A percentile compares a stretch with the other conserved stretches of the same genome.
phyloP scores from a whole-genome alignment of 768 basidiomycete species.

The Pulveroboletus ravenelii region DNA sequence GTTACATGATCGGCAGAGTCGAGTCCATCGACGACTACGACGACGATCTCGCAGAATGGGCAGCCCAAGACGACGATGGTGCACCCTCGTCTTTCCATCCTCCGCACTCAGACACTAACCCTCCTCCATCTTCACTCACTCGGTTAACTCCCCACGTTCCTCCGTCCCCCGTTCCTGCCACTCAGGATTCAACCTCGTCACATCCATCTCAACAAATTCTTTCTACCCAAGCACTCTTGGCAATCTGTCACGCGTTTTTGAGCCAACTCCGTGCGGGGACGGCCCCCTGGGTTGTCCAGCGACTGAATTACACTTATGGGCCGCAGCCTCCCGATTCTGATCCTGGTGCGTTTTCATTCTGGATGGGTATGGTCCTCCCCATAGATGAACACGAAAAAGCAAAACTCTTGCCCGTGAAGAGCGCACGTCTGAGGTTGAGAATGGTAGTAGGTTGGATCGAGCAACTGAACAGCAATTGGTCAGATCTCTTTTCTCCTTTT shows the following conservation, averaged over 20 bases:
- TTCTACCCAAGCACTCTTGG: conserved; percentile 37
- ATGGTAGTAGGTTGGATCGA: conserved; percentile 96
- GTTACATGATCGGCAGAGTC: conserved; percentile 82
- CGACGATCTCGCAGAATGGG: conserved; percentile 31
- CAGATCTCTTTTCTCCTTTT: conserved; percentile 15
- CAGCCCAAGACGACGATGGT: conserved; percentile 9
- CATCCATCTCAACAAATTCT: conserved; percentile 4
- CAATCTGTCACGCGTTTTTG: conserved; percentile 56
- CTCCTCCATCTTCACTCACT: conserved; percentile 12
- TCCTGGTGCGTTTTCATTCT: conserved; percentile 73
- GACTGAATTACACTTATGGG: conserved; percentile 75
- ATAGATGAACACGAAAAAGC: conserved; percentile 90
- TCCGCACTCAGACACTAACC: background rate
- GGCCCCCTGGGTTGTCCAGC: conserved; percentile 91
- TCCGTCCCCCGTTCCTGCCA: background rate
- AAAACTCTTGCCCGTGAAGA: conserved; percentile 78
- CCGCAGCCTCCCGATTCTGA: conserved; percentile 60
- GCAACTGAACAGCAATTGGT: conserved; percentile 58
- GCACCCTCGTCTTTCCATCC: conserved; percentile 8
- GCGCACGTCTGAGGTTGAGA: conserved; percentile 69
- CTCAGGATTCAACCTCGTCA: conserved; percentile 1
- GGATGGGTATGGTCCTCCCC: conserved; percentile 86
- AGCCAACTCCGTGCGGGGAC: conserved; percentile 59
- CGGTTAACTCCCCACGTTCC: conserved; percentile 14
- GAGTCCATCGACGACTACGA: conserved; percentile 50